Evolutionary conservation across 371 early-diverging fungal species (phyloP).

Genomic region (Capillidium rhysosporum): DNA sequence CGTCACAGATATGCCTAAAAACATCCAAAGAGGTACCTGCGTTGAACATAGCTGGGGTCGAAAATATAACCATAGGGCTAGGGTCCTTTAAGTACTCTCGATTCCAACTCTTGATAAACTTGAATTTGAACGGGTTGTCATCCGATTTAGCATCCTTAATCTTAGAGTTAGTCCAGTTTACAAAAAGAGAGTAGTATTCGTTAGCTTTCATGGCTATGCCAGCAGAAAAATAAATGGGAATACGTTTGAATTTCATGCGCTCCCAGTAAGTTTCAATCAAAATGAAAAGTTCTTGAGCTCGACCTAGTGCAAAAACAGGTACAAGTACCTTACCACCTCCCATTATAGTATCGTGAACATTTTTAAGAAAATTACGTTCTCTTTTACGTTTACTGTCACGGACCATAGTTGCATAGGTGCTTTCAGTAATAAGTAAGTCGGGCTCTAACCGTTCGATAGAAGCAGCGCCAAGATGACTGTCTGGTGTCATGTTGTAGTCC

Average conservation of each 20-base stretch:
- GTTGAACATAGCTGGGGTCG: conserved; percentile 89
- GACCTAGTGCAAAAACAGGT: conserved; percentile 89
- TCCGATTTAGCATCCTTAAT: conserved; percentile 67
- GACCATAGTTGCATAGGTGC: conserved; percentile 89
- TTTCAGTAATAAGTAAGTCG: conserved; percentile 84
- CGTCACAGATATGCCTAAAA: conserved; percentile 76
- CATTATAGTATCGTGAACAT: conserved; percentile 69
- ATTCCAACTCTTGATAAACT: conserved; percentile 71
- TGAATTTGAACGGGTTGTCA: conserved; percentile 87
- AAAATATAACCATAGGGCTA: conserved; percentile 88
- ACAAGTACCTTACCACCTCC: conserved; percentile 87
- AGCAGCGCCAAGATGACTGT: conserved; percentile 85
- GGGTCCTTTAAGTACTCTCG: conserved; percentile 37
- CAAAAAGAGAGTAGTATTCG: conserved; percentile 79
- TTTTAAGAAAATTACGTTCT: conserved; percentile 82
- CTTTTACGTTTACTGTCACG: conserved; percentile 82
- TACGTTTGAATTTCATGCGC: conserved; percentile 50
- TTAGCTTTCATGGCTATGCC: conserved; percentile 91
- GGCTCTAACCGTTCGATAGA: conserved; percentile 83
- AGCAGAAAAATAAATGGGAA: conserved; percentile 84
- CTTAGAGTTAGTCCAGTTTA: conserved; percentile 91
- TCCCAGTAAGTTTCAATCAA: conserved; percentile 93
- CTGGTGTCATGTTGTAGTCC: conserved; percentile 96
- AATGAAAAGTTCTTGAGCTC: conserved; percentile 92
- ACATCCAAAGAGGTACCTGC: conserved; percentile 63